Base-by-base conservation (phyloP, 148 eudicot genomes). In the Camellia lanceoleosa region DNA sequence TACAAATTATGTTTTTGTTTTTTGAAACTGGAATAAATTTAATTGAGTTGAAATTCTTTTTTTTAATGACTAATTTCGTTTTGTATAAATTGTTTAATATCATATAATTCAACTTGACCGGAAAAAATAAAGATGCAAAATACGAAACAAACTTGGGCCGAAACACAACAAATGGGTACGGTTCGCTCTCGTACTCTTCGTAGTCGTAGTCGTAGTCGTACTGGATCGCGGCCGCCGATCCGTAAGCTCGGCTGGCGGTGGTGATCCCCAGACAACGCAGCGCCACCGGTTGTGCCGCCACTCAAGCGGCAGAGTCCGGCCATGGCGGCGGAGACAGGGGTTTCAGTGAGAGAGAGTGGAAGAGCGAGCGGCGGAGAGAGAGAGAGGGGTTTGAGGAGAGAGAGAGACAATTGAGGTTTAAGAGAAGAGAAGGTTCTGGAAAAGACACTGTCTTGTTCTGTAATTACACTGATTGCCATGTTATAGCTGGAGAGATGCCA, bases 141-240 rank as follows among this genome's bases (percentile, higher is more conserved):
- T 30, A 30, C 30, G 30, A 30, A 30, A 30, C 30, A 30, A 30
- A 30, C 30, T 30, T 30, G 30, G 30, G 30, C 0, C 30, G 30
- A 30, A 30, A 30, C 30, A 30, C 30, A 30, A 30, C 30, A 30
- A 30, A 30, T 30, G 30, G 18, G 16, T 38, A 12, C 56, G 46
- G 20, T 68, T 73, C 64, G 30, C 70, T 78, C 16, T 84, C 86
- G 13, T 65, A 76, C 9, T 83, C 83, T 3, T 84, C 80, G 10
- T 83, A 58, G 23, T 23, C 23, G 49, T 80, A 68, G 23, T 23
- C 23, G 49, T 80, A 68, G 59, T 89, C 85, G 51, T 83, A 84
- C 78, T 80, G 81, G 54, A 81, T 87, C 20, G 89, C 92, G 0
- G 87, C 89, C 10, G 89, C 85, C 2, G 88, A 83, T 67, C 89